These are phyloP conservation scores for Psilocybe cubensis DNA, from an alignment of 768 basidiomycete species.

Conservation along the genomic window DNA sequence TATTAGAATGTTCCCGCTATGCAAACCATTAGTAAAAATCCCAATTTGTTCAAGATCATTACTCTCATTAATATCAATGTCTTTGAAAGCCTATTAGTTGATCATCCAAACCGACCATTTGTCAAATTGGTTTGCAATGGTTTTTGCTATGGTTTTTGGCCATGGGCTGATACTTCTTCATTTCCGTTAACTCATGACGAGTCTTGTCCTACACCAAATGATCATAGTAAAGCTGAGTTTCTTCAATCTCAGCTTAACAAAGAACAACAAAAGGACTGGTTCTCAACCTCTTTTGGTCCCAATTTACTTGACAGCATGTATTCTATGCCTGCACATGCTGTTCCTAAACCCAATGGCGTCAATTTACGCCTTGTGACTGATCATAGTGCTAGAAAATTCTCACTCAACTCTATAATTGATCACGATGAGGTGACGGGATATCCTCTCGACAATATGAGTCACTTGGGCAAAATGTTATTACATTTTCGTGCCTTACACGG, in stretches of 20 bases:
- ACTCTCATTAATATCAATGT: constrained; percentile 26
- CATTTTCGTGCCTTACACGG: neutral
- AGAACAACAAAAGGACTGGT: constrained; percentile 20
- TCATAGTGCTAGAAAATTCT: constrained; percentile 29
- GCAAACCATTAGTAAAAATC: constrained; percentile 26
- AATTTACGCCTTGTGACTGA: constrained; percentile 32
- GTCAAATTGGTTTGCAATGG: constrained; percentile 34
- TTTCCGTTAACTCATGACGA: constrained; percentile 26
- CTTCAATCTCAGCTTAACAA: constrained; percentile 21
- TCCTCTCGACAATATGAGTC: constrained; percentile 26
- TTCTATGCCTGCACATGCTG: constrained; percentile 33
- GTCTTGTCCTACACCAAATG: constrained; percentile 8
- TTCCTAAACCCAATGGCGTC: constrained; percentile 30
- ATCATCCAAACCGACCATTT: constrained; percentile 46
- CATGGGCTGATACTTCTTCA: constrained; percentile 32
- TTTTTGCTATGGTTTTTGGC: constrained; percentile 46
- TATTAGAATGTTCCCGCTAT: constrained; percentile 16
- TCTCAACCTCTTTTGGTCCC: constrained; percentile 29
- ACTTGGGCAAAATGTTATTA: constrained; percentile 19
- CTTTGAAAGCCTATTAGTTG: constrained; percentile 17
- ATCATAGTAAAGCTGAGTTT: constrained; percentile 20
- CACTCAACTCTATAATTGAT: constrained; percentile 28
- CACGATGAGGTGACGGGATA: constrained; percentile 11
- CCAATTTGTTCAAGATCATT: constrained; percentile 37
- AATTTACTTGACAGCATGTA: constrained; percentile 36